Percentiles rank a stretch among this genome's conserved stretches.
These are phyloP conservation scores for Metroxylon sagu DNA, from an alignment of 176 grass and related monocot genomes.

Conservation along the genomic window DNA sequence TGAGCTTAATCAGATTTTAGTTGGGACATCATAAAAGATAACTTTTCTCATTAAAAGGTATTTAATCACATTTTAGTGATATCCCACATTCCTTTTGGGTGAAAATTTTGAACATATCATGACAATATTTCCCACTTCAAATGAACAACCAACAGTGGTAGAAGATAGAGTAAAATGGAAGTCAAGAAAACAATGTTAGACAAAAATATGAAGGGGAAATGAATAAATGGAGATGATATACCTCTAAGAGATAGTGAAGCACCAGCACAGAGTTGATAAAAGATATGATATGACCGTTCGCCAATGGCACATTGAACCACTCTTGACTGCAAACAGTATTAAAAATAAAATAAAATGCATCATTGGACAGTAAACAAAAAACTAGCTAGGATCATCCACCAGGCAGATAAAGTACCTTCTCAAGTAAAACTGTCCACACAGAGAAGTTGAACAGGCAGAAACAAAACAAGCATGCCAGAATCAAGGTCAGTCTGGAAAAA, in stretches of 20 bases:
- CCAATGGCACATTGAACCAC: conserved; percentile 83
- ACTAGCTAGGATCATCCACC: conserved; percentile 14
- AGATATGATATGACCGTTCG: conserved; percentile 94
- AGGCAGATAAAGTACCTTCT: conserved; percentile 66
- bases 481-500: conserved; percentile 8
- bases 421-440: conserved; percentile 76
- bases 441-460: conserved; percentile 11
- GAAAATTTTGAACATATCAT: too few relatives aligned
- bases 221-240: conserved; percentile 24
- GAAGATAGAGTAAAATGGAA: not conserved
- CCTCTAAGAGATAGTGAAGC: conserved; percentile 58
- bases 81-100: too few relatives aligned
- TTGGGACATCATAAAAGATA: too few relatives aligned
- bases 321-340: conserved; percentile 58
- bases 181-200: too few relatives aligned
- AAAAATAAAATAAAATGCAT: conserved; percentile 23
- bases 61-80: too few relatives aligned
- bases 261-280: conserved; percentile 96
- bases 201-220: too few relatives aligned
- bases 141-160: not conserved
- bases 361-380: not conserved
- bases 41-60: too few relatives aligned
- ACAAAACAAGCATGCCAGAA: conserved; percentile 16
- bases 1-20: too few relatives aligned
- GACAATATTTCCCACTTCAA: too few relatives aligned